Evolutionary conservation across 192 early-diverging fungal genomes (phyloP), one percentile per base, ranked within the genome.

Genomic region (Coemansia sp.): DNA sequence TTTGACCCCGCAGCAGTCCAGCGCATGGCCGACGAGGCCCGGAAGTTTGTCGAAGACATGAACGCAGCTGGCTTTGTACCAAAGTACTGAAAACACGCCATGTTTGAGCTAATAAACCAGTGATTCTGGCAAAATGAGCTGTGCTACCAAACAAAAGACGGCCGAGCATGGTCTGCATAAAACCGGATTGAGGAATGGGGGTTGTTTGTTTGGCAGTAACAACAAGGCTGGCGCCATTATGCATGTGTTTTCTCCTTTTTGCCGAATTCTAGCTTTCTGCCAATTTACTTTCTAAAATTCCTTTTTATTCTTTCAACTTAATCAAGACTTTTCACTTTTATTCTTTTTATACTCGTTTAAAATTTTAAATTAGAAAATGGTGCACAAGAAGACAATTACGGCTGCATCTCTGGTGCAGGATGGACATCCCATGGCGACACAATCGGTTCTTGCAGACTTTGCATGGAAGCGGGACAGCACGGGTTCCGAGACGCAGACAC

Each of bases 401-500:
- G 75, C 75, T 1, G 75, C 75, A 10, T 78, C 75, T 59, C 66
- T 78, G 29, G 77, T 80, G 49, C 77, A 69, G 41, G 77, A 80
- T 20, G 77, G 77, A 22, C 71, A 74, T 8, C 77, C 77, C 54
- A 71, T 74, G 64, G 77, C 77, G 62, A 75, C 71, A n/a, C 64
- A 76, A 20, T 66, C 73, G 7, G 77, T 84, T 32, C 75, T 82
- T 16, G 66, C 85, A 54, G 90, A 92, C 69, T 82, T 88, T 59
- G 85, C 86, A 19, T 90, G 90, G 89, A 82, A 84, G 29, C 83
- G 88, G 57, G 75, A 86, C 62, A 87, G 87, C 35, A 86, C 87
- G 10, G 88, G 91, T 6, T 94, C 95, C 5, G 95, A 97, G 77
- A 92, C 87, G 26, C 92, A 94, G 69, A 92, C 92, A 13, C 88